Conservation (phyloP, 495 filamentous ascomycete genomes). For the Lepraria neglecta region DNA sequence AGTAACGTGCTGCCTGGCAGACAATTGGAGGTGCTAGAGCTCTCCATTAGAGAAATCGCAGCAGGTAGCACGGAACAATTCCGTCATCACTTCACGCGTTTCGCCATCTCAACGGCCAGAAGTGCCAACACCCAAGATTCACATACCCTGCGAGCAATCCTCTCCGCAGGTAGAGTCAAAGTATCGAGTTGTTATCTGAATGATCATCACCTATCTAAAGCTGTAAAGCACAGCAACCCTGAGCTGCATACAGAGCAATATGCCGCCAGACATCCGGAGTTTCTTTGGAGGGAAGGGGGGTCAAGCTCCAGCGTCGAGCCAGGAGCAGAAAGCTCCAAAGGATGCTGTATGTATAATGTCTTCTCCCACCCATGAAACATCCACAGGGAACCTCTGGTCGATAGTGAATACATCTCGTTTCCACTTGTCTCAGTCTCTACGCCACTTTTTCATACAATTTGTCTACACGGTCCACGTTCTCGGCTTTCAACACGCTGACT, state of each 20-base stretch:
- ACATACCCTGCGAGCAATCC: not conserved
- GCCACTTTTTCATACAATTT: not conserved
- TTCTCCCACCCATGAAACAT: not conserved
- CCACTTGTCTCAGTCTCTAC: not conserved
- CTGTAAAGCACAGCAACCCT: not conserved
- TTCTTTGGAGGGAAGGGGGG: slow-evolving; percentile 67
- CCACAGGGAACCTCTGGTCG: not conserved
- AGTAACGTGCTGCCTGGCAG: not conserved
- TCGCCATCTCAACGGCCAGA: not conserved
- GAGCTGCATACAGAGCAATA: slow-evolving; percentile 30
- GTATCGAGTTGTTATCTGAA: not conserved
- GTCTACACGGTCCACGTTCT: not conserved
- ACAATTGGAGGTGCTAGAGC: not conserved
- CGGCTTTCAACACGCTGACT: not conserved
- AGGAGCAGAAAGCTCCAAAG: slow-evolving; percentile 35
- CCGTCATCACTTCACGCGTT: slow-evolving; percentile 9
- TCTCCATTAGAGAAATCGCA: not conserved
- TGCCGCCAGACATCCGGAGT: slow-evolving; percentile 72
- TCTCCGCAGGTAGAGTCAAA: not conserved
- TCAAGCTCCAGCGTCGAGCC: slow-evolving; percentile 40
- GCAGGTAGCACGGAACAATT: slow-evolving; percentile 4
- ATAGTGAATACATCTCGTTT: not conserved
- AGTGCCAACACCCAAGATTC: not conserved
- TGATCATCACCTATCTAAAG: not conserved
- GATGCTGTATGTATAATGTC: slow-evolving; percentile 23